A percentile compares a stretch with the other conserved stretches of the same genome.
Conservation (phyloP, 495 filamentous ascomycete species). For the Bathelium albidoporum region DNA sequence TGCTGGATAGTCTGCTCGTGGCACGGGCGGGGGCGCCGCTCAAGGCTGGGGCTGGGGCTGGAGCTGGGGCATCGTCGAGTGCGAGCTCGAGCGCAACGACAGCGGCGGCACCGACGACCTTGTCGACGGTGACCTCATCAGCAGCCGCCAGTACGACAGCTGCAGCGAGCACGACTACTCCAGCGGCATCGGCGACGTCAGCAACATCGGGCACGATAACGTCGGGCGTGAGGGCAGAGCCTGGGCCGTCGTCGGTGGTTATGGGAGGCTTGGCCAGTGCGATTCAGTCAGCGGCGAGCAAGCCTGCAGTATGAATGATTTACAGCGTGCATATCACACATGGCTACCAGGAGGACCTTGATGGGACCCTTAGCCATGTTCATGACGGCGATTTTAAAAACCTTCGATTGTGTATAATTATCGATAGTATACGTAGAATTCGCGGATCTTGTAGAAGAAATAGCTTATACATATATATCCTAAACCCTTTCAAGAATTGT, state of each 20-base stretch:
- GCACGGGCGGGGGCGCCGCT: slow-evolving; percentile 19
- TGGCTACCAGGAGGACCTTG: background rate
- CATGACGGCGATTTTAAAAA: background rate
- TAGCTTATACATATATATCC: background rate
- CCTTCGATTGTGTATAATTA: background rate
- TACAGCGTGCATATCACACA: too few relatives aligned
- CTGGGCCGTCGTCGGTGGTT: background rate
- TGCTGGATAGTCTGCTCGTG: slow-evolving; percentile 47
- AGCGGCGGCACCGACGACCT: background rate
- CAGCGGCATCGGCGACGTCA: background rate
- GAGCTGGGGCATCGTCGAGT: background rate
- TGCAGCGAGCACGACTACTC: background rate
- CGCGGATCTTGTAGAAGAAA: background rate
- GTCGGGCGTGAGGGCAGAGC: background rate
- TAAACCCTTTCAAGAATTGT: background rate
- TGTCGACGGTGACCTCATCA: background rate
- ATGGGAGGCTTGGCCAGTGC: background rate
- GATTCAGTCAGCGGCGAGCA: background rate
- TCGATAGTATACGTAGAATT: background rate
- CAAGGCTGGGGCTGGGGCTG: background rate
- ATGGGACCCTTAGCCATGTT: background rate
- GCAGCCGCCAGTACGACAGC: background rate
- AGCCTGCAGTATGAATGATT: background rate
- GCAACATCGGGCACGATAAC: background rate
- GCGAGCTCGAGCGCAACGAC: background rate